Base-by-base conservation (phyloP, 2,329 filamentous ascomycete species). In the Fusarium fujikuroi region DNA sequence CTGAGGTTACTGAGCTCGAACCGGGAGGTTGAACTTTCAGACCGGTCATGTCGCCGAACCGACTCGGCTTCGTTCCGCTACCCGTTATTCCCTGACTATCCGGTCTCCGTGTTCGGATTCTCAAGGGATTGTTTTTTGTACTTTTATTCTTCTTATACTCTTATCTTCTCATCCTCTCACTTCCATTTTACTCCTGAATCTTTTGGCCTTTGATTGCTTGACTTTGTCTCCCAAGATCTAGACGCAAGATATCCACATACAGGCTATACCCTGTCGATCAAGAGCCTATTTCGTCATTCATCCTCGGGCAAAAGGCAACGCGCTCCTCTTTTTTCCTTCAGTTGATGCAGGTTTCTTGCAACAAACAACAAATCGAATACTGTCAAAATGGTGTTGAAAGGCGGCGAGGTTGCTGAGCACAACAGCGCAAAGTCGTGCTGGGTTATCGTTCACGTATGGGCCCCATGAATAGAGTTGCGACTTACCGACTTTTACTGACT, bases 361-460 rank as follows among this genome's bases (percentile, higher is more conserved):
- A 50, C 56, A 59, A n/a, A 30, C 59, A 59, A 53, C 44, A 52
- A 47, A 18, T 46, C 37, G 59, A 30, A 34, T 32, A 40, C 14
- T 52, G 56, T 43, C 63, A 81, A 72, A 64, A 85, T 86, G 83
- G 80, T 81, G 60, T 80, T 89, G 61, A 87, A 84, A 21, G 88
- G 88, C 47, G 83, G 80, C 57, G 87, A 90, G 60, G 84, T 90
- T 65, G 86, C 87, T 28, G 84, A 94, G 85, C 95, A 98, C 86
- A 92, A 92, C 84, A 92, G 86, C 77, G 88, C 89, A 77, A 90
- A 97, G 76, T 95, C 93, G 57, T 97, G 95, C 84, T 97, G 95
- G 95, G 93, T 97, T 50, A 93, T 97, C 79, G 89, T 97, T 68
- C 93, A 97, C 83, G 93, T 90, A 82, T 71, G 84, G 60, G 42